Conservation (phyloP, 108 stramenopile species). For the Aurantiochytrium sp. region DNA sequence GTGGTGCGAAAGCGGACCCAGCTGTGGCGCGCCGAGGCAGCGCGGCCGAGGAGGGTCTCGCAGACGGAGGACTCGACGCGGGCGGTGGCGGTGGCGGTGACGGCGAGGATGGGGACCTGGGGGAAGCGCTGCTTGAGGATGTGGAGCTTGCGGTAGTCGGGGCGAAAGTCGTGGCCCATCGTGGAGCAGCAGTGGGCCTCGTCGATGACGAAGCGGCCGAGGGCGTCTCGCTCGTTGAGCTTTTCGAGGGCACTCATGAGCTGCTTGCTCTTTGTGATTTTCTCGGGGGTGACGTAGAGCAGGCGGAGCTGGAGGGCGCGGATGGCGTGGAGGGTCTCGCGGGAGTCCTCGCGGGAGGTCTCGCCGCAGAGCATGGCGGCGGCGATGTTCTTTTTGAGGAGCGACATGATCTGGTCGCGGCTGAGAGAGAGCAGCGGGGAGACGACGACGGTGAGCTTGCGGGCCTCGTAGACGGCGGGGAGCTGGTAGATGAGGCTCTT, state of each 20-base stretch:
- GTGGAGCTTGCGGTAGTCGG: slow-evolving; percentile 81
- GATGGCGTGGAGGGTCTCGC: slow-evolving; percentile 60
- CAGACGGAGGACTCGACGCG: slow-evolving; percentile 84
- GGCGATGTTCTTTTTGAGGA: slow-evolving; percentile 74
- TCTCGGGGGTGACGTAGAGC: slow-evolving; percentile 98
- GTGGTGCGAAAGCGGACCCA: slow-evolving; percentile 67
- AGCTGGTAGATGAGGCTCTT: slow-evolving; percentile 91
- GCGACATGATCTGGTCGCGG: slow-evolving; percentile 88
- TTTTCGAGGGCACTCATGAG: slow-evolving; percentile 68
- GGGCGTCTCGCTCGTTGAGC: slow-evolving; percentile 59
- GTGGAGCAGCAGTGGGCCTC: slow-evolving; percentile 91
- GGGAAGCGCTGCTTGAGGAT: slow-evolving; percentile 78
- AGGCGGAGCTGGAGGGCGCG: slow-evolving; percentile 65
- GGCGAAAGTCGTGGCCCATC: slow-evolving; percentile 90
- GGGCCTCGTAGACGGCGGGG: slow-evolving; percentile 85
- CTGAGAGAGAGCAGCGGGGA: slow-evolving; percentile 91
- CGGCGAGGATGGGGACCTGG: slow-evolving; percentile 85
- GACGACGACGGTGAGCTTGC: slow-evolving; percentile 82
- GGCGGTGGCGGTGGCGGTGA: slow-evolving; percentile 94
- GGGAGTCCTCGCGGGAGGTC: slow-evolving; percentile 75
- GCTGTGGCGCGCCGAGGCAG: slow-evolving; percentile 36
- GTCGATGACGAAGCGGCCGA: slow-evolving; percentile 94
- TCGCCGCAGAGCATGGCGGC: slow-evolving; percentile 72
- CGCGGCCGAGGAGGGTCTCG: slow-evolving; percentile 68
- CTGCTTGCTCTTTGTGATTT: slow-evolving; percentile 67